A percentile compares a stretch with the other conserved stretches of the same genome.
phyloP scores from a whole-genome alignment of 2,329 filamentous ascomycete species.

The Pyrenophora tritici-repentis region DNA sequence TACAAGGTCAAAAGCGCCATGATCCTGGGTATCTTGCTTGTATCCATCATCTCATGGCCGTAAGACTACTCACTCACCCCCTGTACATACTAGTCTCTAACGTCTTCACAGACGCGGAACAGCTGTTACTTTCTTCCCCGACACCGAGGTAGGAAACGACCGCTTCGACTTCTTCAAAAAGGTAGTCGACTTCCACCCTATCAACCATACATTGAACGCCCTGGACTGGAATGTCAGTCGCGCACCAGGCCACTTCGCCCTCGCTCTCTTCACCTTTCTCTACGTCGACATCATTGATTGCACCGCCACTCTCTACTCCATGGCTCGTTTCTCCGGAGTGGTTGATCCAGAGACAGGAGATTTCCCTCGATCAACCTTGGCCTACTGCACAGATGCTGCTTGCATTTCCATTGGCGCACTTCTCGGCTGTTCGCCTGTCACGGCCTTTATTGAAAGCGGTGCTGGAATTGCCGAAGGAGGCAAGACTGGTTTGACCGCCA shows the following conservation, averaged over 20 bases:
- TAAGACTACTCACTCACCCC: slow-evolving; percentile 28
- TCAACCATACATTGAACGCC: slow-evolving; percentile 69
- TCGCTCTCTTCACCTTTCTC: slow-evolving; percentile 86
- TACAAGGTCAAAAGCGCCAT: slow-evolving; percentile 87
- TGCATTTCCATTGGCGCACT: slow-evolving; percentile 81
- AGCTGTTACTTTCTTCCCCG: slow-evolving; percentile 77
- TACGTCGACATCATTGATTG: slow-evolving; percentile 90
- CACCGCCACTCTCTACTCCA: slow-evolving; percentile 84
- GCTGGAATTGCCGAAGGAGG: slow-evolving; percentile 88
- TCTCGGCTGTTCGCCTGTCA: slow-evolving; percentile 79
- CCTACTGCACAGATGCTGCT: slow-evolving; percentile 83
- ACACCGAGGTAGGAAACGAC: slow-evolving; percentile 68
- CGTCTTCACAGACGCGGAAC: slow-evolving; percentile 60
- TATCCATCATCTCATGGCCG: slow-evolving; percentile 88
- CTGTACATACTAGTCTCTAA: slow-evolving; percentile 19
- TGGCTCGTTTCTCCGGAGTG: slow-evolving; percentile 82
- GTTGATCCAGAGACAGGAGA: slow-evolving; percentile 82
- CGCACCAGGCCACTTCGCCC: slow-evolving; percentile 74
- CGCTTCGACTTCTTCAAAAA: slow-evolving; percentile 84
- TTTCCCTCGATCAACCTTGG: slow-evolving; percentile 82
- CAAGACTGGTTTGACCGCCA: slow-evolving; percentile 79
- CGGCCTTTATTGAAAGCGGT: slow-evolving; percentile 84
- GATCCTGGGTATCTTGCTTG: slow-evolving; percentile 78
- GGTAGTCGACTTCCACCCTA: slow-evolving; percentile 80
- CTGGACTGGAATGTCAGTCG: slow-evolving; percentile 73